These are phyloP conservation scores for Populus tremula DNA, from an alignment of 345 rosid genomes.

Conservation along the genomic window DNA sequence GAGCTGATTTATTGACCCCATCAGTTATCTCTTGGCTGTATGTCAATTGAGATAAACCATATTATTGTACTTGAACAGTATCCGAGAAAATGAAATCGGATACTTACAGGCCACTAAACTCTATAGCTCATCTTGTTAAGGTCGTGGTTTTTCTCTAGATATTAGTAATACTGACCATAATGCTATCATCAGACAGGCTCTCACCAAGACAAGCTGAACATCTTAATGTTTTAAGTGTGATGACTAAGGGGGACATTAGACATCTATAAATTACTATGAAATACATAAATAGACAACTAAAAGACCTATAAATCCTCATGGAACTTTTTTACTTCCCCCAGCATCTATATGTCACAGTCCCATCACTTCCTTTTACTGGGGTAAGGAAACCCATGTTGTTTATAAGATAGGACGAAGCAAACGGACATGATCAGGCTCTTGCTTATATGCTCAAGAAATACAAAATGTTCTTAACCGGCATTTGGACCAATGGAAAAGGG, in stretches of 20 bases:
- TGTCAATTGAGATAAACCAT: background rate
- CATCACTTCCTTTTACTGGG: background rate
- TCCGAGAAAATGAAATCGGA: background rate
- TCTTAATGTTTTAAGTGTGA: too few species aligned
- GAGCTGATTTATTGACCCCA: conserved; percentile 85
- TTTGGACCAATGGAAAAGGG: background rate
- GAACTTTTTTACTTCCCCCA: background rate
- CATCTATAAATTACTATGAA: background rate
- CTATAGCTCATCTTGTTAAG: background rate
- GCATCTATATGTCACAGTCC: too few species aligned
- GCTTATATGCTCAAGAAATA: background rate
- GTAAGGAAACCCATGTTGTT: background rate
- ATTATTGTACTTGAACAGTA: background rate
- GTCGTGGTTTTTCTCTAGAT: background rate
- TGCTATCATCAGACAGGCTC: background rate
- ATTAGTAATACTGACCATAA: background rate
- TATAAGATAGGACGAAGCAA: background rate
- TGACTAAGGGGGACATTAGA: background rate
- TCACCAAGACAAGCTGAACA: background rate
- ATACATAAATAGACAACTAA: background rate
- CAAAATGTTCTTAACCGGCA: background rate
- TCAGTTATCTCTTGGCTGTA: conserved; percentile 84
- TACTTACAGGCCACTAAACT: background rate
- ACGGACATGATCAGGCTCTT: background rate
- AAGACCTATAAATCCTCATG: background rate